Percentiles rank a stretch among this genome's conserved stretches.
Conservation (phyloP, 345 rosid species). For the Lepidium didymum region DNA sequence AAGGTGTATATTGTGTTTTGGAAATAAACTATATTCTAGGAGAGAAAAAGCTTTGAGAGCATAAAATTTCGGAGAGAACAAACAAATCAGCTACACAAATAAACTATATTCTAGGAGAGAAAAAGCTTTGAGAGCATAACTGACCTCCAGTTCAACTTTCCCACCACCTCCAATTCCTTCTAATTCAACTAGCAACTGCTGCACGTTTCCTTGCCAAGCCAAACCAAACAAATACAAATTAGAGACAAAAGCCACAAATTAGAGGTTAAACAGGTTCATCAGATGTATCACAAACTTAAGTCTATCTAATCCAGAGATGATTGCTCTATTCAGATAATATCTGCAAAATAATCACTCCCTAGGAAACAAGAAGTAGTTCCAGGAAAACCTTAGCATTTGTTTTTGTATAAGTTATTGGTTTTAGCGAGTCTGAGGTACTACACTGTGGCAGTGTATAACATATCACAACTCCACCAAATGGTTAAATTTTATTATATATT, state of each 20-base stretch:
- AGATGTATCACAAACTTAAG: background rate
- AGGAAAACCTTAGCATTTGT: background rate
- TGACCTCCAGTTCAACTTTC: slow-evolving; percentile 78
- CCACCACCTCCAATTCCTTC: slow-evolving; percentile 99
- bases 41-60: background rate
- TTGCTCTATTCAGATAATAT: background rate
- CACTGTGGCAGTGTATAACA: background rate
- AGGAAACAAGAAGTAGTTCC: background rate
- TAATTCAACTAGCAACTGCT: slow-evolving; percentile 66
- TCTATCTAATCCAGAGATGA: background rate
- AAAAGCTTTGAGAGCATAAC: slow-evolving; percentile 3
- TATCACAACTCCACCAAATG: background rate
- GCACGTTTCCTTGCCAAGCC: slow-evolving; percentile 50
- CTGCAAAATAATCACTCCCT: background rate
- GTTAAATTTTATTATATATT: background rate
- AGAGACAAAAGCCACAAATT: background rate
- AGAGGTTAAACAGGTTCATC: background rate
- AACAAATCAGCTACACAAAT: background rate
- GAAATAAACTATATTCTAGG: background rate
- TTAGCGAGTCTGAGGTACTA: background rate
- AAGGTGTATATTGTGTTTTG: background rate
- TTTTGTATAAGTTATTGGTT: background rate
- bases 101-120: background rate
- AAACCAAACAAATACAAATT: background rate
- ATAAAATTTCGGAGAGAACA: background rate